Evolutionary conservation across 2,329 filamentous ascomycete species (phyloP).

Genomic region (Alternaria sp.): DNA sequence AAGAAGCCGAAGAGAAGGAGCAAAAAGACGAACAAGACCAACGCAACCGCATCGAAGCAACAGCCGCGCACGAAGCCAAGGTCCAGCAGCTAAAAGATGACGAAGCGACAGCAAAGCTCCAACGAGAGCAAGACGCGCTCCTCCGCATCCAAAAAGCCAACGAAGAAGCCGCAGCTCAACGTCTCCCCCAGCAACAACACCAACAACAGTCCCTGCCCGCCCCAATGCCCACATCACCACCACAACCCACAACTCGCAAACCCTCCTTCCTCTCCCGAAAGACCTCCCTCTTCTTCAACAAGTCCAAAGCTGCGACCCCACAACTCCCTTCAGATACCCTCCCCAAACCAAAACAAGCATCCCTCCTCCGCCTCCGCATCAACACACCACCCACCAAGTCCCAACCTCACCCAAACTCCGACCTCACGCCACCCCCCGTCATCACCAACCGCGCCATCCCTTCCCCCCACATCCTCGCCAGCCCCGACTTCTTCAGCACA

Average conservation of each 20-base stretch:
- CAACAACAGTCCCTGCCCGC: background rate
- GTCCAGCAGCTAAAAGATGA: conserved; percentile 12
- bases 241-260: background rate
- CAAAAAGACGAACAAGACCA: conserved; percentile 8
- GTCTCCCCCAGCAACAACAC: background rate
- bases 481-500: conserved; percentile 4
- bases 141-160: background rate
- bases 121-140: conserved; percentile 2
- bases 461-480: background rate
- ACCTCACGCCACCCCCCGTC: background rate
- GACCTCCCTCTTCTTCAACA: conserved; percentile 13
- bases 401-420: background rate
- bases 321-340: background rate
- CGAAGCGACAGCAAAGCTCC: conserved; percentile 1
- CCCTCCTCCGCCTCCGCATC: conserved; percentile 22
- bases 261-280: conserved; percentile 12
- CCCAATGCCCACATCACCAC: conserved; percentile 3
- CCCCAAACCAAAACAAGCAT: conserved; percentile 15
- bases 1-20: conserved; percentile 24
- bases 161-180: background rate
- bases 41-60: conserved; percentile 8
- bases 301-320: conserved; percentile 1
- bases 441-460: background rate
- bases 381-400: conserved; percentile 9
- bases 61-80: conserved; percentile 9